Conservation (phyloP, 306 rosid genomes). For the Hylodesmum podocarpum region DNA sequence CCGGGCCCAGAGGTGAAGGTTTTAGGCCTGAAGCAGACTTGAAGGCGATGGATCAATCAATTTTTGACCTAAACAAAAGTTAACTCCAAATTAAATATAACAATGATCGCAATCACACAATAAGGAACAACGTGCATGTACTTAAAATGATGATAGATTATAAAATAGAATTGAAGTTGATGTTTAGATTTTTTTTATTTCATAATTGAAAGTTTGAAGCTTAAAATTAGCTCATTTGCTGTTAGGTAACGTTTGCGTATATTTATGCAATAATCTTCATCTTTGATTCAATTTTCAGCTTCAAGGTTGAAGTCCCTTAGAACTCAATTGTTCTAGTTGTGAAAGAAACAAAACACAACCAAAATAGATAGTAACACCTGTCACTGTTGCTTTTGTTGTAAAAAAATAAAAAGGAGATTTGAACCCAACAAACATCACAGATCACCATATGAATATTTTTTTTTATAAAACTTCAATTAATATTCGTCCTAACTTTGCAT, state of each 20-base stretch:
- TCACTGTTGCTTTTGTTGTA: constrained; percentile 21
- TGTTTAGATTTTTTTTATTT: background rate
- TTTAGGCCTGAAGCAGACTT: background rate
- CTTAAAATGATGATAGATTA: background rate
- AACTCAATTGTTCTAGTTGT: background rate
- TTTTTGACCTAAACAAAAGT: background rate
- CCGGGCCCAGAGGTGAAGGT: background rate
- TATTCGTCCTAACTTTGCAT: background rate
- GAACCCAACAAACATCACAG: background rate
- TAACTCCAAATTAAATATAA: background rate
- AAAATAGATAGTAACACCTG: constrained; percentile 16
- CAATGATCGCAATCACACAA: background rate
- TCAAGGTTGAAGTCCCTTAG: constrained; percentile 13
- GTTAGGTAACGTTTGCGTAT: constrained; percentile 12
- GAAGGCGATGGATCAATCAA: background rate
- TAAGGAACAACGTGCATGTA: background rate
- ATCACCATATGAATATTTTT: too few species aligned
- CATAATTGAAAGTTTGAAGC: background rate
- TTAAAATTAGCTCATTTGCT: background rate
- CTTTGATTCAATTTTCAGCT: background rate
- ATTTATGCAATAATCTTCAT: background rate
- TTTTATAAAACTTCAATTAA: background rate
- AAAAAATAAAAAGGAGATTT: background rate
- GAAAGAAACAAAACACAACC: constrained; percentile 19
- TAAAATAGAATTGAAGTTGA: background rate